phyloP scores from a whole-genome alignment of 306 rosid genomes.

The Spatholobus suberectus region DNA sequence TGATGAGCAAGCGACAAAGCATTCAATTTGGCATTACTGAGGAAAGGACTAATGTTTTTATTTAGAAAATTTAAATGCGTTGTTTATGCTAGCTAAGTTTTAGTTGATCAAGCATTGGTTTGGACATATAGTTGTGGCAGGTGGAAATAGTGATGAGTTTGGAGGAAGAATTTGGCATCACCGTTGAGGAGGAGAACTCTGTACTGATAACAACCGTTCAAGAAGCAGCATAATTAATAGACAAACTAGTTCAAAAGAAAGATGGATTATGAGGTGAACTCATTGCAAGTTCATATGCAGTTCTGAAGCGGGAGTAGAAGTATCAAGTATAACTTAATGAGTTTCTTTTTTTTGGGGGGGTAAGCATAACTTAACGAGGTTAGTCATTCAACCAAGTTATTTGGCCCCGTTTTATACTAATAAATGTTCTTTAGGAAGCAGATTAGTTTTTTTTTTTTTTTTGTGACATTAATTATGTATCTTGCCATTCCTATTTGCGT shows the following conservation, averaged over 20 bases:
- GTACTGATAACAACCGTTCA: slow-evolving; percentile 48
- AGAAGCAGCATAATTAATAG: slow-evolving; percentile 60
- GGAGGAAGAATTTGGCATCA: slow-evolving; percentile 52
- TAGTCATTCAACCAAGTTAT: neutral
- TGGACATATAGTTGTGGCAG: slow-evolving; percentile 19
- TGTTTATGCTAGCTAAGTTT: neutral
- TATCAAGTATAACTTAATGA: too few species aligned
- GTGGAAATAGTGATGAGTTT: slow-evolving; percentile 52
- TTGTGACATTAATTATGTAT: neutral
- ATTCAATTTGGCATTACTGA: neutral
- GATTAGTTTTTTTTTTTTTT: neutral
- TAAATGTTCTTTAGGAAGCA: neutral
- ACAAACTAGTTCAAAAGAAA: slow-evolving; percentile 53
- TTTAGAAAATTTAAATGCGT: neutral
- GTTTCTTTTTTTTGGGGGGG: too few species aligned
- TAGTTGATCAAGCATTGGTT: neutral
- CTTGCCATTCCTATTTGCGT: neutral
- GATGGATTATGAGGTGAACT: neutral
- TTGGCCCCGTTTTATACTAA: neutral
- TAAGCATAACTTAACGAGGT: too few species aligned
- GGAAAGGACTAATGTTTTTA: neutral
- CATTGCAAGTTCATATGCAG: neutral
- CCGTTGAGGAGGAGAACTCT: slow-evolving; percentile 48
- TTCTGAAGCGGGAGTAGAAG: too few species aligned
- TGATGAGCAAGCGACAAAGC: neutral